A percentile compares a stretch with the other conserved stretches of the same genome.
Evolutionary conservation across 768 basidiomycete genomes (phyloP).

Genomic region (Phlegmacium glaucopus): DNA sequence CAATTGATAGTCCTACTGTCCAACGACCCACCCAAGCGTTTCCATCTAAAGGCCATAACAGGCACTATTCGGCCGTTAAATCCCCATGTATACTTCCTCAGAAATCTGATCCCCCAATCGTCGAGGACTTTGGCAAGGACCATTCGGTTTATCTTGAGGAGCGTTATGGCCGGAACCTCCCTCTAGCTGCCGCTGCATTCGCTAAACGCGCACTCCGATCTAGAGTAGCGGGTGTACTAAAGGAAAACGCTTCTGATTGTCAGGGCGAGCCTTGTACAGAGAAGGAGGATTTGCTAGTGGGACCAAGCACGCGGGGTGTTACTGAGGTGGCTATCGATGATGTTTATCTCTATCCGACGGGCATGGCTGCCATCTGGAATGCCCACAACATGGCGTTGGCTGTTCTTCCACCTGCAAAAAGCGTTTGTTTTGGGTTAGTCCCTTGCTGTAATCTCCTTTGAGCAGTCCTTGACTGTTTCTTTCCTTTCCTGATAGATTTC

Average conservation of each 20-base stretch:
- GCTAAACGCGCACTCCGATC: conserved; percentile 88
- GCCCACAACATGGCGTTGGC: conserved; percentile 70
- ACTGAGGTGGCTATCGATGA: conserved; percentile 75
- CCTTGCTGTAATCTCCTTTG: neutral
- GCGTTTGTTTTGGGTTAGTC: conserved; percentile 89
- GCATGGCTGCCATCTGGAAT: conserved; percentile 95
- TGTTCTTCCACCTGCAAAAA: conserved; percentile 62
- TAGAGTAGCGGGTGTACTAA: conserved; percentile 83
- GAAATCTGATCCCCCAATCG: conserved; percentile 1
- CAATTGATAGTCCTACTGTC: conserved; percentile 33
- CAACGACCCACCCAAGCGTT: too few relatives aligned
- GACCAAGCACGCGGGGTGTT: conserved; percentile 68
- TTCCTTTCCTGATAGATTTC: conserved; percentile 57
- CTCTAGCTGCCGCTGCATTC: conserved; percentile 62
- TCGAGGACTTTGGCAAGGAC: conserved; percentile 57
- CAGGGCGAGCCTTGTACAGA: conserved; percentile 29
- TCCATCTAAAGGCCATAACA: conserved; percentile 46
- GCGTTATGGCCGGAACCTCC: conserved; percentile 90
- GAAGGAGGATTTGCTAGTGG: conserved; percentile 34
- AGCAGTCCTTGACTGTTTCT: neutral
- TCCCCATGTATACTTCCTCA: conserved; percentile 9
- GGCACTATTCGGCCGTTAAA: conserved; percentile 51
- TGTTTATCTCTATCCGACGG: conserved; percentile 82
- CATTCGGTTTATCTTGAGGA: conserved; percentile 84
- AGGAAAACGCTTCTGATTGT: conserved; percentile 45